Percentiles rank a stretch among this genome's conserved stretches.
phyloP scores from a whole-genome alignment of 257 asterid species.

The Primulina huaijiensis region DNA sequence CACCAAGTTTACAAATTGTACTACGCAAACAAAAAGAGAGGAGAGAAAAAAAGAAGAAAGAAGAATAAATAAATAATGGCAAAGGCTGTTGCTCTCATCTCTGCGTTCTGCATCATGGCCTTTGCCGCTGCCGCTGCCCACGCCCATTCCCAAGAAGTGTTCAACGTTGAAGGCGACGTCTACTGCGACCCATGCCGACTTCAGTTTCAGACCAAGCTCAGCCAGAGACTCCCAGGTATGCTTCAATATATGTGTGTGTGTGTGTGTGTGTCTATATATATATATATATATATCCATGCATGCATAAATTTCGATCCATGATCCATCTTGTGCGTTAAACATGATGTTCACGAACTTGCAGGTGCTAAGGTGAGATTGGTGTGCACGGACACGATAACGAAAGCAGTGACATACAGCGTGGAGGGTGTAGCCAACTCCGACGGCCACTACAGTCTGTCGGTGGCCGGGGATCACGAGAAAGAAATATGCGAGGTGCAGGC shows the following conservation, averaged over 20 bases:
- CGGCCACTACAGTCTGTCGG: constrained; percentile 33
- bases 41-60: constrained; percentile 1
- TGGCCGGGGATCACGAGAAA: constrained; percentile 38
- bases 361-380: constrained; percentile 36
- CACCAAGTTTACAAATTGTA: constrained; percentile 17
- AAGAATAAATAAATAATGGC: constrained; percentile 16
- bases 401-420: constrained; percentile 3
- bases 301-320: not conserved
- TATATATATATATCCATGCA: not conserved
- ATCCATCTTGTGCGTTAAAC: not conserved
- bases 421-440: constrained; percentile 20
- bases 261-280: no score
- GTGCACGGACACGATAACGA: constrained; percentile 28
- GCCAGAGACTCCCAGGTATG: not conserved
- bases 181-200: constrained; percentile 47
- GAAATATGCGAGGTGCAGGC: constrained; percentile 41
- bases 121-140: constrained; percentile 18
- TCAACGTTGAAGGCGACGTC: constrained; percentile 31
- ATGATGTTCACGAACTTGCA: not conserved
- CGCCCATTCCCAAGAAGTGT: constrained; percentile 2
- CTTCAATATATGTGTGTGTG: not conserved
- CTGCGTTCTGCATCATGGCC: constrained; percentile 19
- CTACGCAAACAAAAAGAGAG: constrained; percentile 29
- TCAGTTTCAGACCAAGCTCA: constrained; percentile 30
- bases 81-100: constrained; percentile 18